Percentiles rank a stretch among this genome's conserved stretches.
phyloP scores from a whole-genome alignment of 805 yeast species.

The Candida manassasensis region DNA sequence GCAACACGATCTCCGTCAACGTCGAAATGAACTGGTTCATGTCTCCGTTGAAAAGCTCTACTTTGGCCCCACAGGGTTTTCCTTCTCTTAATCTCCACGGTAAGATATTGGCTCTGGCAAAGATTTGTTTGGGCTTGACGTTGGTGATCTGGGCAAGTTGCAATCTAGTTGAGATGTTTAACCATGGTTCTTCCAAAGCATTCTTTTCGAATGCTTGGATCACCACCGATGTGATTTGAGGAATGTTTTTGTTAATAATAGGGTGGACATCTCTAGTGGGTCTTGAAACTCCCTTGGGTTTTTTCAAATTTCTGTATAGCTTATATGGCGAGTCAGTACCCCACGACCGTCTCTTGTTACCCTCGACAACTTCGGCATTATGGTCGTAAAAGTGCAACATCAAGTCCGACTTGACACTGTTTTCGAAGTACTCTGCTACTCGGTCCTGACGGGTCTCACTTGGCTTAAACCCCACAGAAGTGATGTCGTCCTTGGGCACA shows the following conservation, averaged over 20 bases:
- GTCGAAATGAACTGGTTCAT: constrained; percentile 85
- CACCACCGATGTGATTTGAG: constrained; percentile 61
- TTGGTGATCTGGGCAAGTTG: constrained; percentile 95
- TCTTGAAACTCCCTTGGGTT: constrained; percentile 70
- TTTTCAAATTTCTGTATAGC: constrained; percentile 70
- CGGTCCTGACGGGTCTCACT: constrained; percentile 74
- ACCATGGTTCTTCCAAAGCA: constrained; percentile 65
- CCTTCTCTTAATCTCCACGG: constrained; percentile 86
- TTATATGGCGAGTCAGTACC: constrained; percentile 86
- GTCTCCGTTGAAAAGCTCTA: constrained; percentile 68
- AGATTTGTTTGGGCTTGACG: constrained; percentile 67
- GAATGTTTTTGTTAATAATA: constrained; percentile 64
- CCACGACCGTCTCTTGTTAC: constrained; percentile 79
- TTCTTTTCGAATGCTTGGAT: constrained; percentile 74
- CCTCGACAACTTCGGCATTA: constrained; percentile 47
- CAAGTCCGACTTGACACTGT: constrained; percentile 72
- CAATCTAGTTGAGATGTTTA: constrained; percentile 69
- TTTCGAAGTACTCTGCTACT: constrained; percentile 67
- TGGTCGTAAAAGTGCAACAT: constrained; percentile 75
- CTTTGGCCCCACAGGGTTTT: constrained; percentile 86
- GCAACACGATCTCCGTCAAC: constrained; percentile 85
- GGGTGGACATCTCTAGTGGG: constrained; percentile 73
- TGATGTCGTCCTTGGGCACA: constrained; percentile 65
- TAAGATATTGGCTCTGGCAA: constrained; percentile 74
- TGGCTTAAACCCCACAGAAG: constrained; percentile 77